Evolutionary conservation across 306 rosid genomes (phyloP), one percentile per base, ranked within the genome.

Genomic region (Nissolia schottii): DNA sequence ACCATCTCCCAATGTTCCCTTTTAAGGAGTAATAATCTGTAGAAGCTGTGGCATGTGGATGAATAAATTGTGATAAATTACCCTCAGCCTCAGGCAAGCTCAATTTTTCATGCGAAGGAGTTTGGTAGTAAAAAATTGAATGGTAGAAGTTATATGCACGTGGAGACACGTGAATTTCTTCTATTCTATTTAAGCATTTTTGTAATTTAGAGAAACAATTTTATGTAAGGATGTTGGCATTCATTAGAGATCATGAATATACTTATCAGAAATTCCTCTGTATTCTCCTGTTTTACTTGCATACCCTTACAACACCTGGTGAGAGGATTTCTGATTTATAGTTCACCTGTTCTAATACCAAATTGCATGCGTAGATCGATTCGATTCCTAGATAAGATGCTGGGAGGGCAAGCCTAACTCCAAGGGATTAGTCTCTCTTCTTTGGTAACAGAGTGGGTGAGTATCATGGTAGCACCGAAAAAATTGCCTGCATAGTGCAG

Each of bases 61-160:
- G 50, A 67, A 32, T 54, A 53, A 70, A 62, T 77, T 53, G 46
- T 69, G 78, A 48, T 38, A 11, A 28, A 37, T 16, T 24, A 15
- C 9, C 29, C 50, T 16, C 29, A 13, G 35, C 58, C 45, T 43
- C 12, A 7, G 54, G 20, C 3, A 46, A 34, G 43, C 1, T 1
- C 34, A 49, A 13, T 12, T 28, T 14, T 53, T 51, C 35, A 41
- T 64, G 73, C 16, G 10, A 40, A 20, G 29, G 37, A 29, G 11
- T 7, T 5, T 32, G 1, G 7, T 1, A 5, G 37, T 37, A 1
- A 0, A 37, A 37, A 13, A 8, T 8, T 37, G 12, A 7, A 7
- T 37, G 3, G n/a, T 43, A 43, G n/a, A 2, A n/a, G n/a, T n/a
- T n/a, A n/a, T n/a, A n/a, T n/a, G n/a, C n/a, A 4, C 11, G 1